A percentile compares a stretch with the other conserved stretches of the same genome.
These are phyloP conservation scores for Hamigera avellanea DNA, from an alignment of 495 filamentous ascomycete species.

Conservation along the genomic window DNA sequence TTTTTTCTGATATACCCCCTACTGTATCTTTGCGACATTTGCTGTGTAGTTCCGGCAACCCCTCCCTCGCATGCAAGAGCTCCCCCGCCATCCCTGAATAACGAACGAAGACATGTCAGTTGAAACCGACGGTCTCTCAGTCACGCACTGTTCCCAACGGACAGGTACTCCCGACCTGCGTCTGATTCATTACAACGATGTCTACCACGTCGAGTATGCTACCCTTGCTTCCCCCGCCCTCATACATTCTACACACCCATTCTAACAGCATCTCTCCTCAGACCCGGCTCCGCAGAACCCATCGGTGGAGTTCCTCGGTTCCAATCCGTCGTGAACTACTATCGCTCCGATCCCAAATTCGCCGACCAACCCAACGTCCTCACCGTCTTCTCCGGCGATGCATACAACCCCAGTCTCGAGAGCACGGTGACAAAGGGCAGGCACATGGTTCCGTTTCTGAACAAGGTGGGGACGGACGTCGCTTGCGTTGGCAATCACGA, in stretches of 20 bases:
- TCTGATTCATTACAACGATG: conserved; percentile 84
- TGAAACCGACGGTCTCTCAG: conserved; percentile 24
- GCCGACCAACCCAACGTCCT: conserved; percentile 50
- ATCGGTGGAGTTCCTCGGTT: conserved; percentile 72
- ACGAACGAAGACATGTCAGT: background rate
- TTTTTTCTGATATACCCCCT: too few relatives aligned
- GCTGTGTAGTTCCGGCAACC: too few relatives aligned
- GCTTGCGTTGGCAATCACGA: conserved; percentile 87
- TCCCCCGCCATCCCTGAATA: too few relatives aligned
- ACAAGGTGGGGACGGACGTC: conserved; percentile 60
- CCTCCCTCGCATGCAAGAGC: too few relatives aligned
- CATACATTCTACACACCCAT: background rate
- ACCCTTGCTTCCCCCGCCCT: background rate
- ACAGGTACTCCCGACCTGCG: conserved; percentile 56
- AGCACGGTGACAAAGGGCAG: conserved; percentile 75
- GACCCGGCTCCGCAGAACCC: conserved; percentile 61
- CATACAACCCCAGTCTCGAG: conserved; percentile 82
- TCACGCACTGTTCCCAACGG: conserved; percentile 42
- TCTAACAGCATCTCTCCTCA: conserved; percentile 4
- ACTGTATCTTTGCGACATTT: too few relatives aligned
- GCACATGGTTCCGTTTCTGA: conserved; percentile 86
- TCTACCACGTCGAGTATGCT: conserved; percentile 71
- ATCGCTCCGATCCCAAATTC: conserved; percentile 48
- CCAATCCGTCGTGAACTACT: conserved; percentile 63
- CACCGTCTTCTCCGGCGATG: conserved; percentile 85